Evolutionary conservation across 192 early-diverging fungal species (phyloP), one percentile per base, ranked within the genome.

Genomic region (Spizellomyces sp.): DNA sequence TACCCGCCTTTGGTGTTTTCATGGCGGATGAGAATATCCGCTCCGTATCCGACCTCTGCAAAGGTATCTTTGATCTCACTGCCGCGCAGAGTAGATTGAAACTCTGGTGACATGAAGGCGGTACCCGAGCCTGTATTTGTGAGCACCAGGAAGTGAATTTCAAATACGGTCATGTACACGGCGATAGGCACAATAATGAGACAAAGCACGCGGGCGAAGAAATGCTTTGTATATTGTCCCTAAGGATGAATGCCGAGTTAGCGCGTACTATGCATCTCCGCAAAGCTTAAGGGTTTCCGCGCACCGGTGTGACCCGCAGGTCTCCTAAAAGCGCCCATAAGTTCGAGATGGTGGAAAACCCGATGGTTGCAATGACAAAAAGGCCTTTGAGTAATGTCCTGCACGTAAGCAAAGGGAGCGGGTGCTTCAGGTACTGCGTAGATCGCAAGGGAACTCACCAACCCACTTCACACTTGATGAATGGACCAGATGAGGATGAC

Each of bases 1-100:
- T 90, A 93, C 14, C 91, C 90, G 7, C 93, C 93, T 17, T 84
- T 79, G 8, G 90, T 92, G 36, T 74, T 87, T 12, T 86, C 72
- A 77, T 94, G 93, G 9, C 88, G 80, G 48, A 94, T 77, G 41
- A 84, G 73, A 55, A 94, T 60, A 5, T 58, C 69, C 1, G 90
- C 87, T 14, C 87, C 88, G 72, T 81, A 91, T 1, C 83, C 88
- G 48, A 92, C 77, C 60, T 85, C 91, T 86, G 65, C 62, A 9
- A 64, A 77, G 8, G 84, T 76, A 14, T 82, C 58, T 45, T 48
- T 42, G 43, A 83, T 69, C 43, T 75, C 75, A 62, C 66, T 76
- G 14, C 84, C 84, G 5, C 67, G 46, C 46, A 87, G 66, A 0
- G 83, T 85, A 4, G 73, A 48, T 69, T 85, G 83, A 71, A 87